These are phyloP conservation scores for Coemansia furcata DNA, from an alignment of 192 early-diverging fungal species.

Conservation along the genomic window DNA sequence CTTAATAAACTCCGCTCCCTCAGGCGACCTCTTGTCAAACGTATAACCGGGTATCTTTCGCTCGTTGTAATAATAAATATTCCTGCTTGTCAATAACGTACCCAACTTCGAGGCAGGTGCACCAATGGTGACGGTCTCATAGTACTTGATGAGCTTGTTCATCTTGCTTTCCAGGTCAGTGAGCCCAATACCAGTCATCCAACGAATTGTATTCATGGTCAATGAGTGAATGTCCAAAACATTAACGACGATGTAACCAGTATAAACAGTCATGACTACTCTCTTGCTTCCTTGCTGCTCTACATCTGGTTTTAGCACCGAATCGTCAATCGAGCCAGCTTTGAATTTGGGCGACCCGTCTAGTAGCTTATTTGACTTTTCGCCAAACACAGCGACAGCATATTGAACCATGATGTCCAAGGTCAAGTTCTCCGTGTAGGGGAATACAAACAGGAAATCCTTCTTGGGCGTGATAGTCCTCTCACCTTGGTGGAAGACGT, in stretches of 20 bases:
- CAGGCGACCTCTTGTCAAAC: no score
- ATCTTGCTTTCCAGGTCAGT: neutral
- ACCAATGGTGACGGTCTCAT: neutral
- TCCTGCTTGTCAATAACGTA: neutral
- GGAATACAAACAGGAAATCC: neutral
- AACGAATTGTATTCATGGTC: neutral
- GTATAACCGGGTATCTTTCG: neutral
- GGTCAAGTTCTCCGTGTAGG: neutral
- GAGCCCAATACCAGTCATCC: neutral
- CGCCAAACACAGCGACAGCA: neutral
- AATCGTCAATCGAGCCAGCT: neutral
- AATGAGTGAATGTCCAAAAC: neutral
- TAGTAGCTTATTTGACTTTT: neutral
- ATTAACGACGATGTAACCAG: neutral
- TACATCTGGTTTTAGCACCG: neutral
- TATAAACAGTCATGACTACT: neutral
- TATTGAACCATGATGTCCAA: neutral
- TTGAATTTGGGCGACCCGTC: neutral
- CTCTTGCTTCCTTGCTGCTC: neutral
- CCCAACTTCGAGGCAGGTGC: neutral
- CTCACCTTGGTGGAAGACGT: neutral
- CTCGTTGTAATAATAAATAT: neutral
- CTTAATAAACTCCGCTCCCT: no score
- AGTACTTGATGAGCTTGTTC: neutral
- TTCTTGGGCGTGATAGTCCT: neutral